Evolutionary conservation across 441 rosid genomes (phyloP), one percentile per base, ranked within the genome.

Genomic region (Arabidopsis hybrid): DNA sequence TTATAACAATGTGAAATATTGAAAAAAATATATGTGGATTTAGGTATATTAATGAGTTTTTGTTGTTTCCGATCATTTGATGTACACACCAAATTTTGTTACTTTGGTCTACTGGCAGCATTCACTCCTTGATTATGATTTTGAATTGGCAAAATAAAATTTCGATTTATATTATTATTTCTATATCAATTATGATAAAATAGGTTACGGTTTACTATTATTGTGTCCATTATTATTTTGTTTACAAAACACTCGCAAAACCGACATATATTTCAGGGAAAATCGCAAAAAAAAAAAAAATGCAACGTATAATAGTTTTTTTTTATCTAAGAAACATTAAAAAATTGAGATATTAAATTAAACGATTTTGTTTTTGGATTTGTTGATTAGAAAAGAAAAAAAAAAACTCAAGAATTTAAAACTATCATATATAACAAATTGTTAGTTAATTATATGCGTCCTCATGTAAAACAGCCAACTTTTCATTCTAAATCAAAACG

Each of bases 1-100:
- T 60, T 21, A 26, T 67, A 42, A 51, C 34, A 17, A 7, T 31
- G 42, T 67, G 31, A 66, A 31, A 73, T 45, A 60, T 47, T 14
- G 13, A 6, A 46, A 26, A 38, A 17, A 42, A 40, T 60, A 26
- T 3, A 8, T 36, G 5, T 49, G 43, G 26, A 8, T 45, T 47
- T 70, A 70, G 49, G 34, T 57, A 4, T 12, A 40, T 17, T 57
- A 46, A 29, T 56, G 66, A 38, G 29, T 35, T 38, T 21, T 56
- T 58, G 16, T 46, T 35, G 39, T 13, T 49, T 39, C 52, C 14
- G 16, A 60, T 55, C 77, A 26, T 36, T 61, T 61, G 4, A 8
- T 26, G 38, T 17, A 42, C 7, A 26, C 46, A 14, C 26, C 8
- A 64, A 45, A 36, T 14, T 35, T 43, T 63, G 56, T 53, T n/a